Evolutionary conservation across 495 filamentous ascomycete species (phyloP).

Genomic region (Cladorrhinum samala): DNA sequence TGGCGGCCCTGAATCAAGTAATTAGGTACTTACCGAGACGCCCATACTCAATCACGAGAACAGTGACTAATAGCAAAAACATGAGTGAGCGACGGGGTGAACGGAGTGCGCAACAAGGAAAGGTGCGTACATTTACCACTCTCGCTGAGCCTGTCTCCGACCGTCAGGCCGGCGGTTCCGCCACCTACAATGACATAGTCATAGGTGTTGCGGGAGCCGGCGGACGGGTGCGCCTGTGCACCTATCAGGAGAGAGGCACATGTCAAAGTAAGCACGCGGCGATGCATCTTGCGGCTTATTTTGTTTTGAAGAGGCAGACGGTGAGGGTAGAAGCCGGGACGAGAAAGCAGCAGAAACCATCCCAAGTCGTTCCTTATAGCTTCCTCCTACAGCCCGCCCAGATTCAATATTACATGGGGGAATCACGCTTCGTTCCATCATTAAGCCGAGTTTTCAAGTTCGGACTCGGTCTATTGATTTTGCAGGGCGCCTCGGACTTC

Average conservation of each 20-base stretch:
- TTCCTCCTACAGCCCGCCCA: no score
- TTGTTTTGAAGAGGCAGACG: not conserved
- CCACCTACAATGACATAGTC: constrained; percentile 51
- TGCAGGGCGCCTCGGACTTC: not conserved
- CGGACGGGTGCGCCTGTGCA: not conserved
- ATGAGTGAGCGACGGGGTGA: not conserved
- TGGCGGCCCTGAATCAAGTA: no score
- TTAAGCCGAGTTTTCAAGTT: not conserved
- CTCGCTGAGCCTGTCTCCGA: constrained; percentile 35
- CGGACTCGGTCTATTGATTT: not conserved
- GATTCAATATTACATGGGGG: no score
- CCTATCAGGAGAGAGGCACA: not conserved
- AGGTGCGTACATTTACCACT: constrained; percentile 13
- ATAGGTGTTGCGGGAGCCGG: constrained; percentile 5
- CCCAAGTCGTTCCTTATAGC: no score
- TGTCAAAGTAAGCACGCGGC: not conserved
- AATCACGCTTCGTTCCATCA: not conserved
- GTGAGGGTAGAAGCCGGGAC: no score
- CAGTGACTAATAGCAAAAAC: constrained; percentile 23
- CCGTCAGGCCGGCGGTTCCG: constrained; percentile 48
- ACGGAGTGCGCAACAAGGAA: not conserved
- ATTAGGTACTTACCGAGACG: constrained; percentile 20
- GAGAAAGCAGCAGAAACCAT: no score
- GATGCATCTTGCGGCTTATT: not conserved
- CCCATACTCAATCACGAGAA: constrained; percentile 41